Evolutionary conservation across 2,329 filamentous ascomycete genomes (phyloP).

Genomic region (Hirsutella thompsonii): DNA sequence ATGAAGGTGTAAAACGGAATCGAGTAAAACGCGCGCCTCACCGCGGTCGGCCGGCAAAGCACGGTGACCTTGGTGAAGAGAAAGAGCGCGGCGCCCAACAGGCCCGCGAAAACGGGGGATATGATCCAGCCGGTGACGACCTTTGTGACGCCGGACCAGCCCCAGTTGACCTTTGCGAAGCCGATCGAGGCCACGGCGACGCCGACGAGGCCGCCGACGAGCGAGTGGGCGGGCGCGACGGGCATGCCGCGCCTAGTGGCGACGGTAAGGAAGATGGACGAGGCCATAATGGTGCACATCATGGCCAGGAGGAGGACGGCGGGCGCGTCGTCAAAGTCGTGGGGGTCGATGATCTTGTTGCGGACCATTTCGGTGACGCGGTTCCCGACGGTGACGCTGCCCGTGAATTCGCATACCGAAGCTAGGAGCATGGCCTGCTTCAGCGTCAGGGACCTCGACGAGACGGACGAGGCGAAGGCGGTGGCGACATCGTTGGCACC

Average conservation of each 20-base stretch:
- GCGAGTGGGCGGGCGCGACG: constrained; percentile 40
- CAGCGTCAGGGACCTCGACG: constrained; percentile 31
- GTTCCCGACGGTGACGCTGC: constrained; percentile 24
- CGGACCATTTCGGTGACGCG: constrained; percentile 31
- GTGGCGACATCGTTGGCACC: constrained; percentile 38
- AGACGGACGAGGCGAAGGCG: constrained; percentile 32
- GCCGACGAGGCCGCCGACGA: constrained; percentile 29
- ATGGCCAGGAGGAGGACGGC: constrained; percentile 38
- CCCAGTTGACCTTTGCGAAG: constrained; percentile 22
- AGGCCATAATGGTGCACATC: constrained; percentile 39
- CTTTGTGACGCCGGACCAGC: constrained; percentile 21
- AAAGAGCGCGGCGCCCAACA: constrained; percentile 19
- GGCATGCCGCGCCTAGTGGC: constrained; percentile 38
- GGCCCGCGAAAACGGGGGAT: constrained; percentile 20
- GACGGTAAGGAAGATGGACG: constrained; percentile 36
- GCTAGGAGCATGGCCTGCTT: constrained; percentile 31
- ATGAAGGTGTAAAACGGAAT: constrained; percentile 25
- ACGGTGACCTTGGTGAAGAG: constrained; percentile 20
- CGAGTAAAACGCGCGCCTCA: constrained; percentile 18
- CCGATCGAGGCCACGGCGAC: constrained; percentile 22
- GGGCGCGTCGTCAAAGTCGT: constrained; percentile 28
- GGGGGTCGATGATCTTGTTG: constrained; percentile 30
- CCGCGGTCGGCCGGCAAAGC: constrained; percentile 14
- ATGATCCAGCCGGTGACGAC: constrained; percentile 25
- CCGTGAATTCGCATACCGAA: constrained; percentile 29